These are phyloP conservation scores for Trichoderma sp. DNA, from an alignment of 2,329 filamentous ascomycete genomes.

Conservation along the genomic window DNA sequence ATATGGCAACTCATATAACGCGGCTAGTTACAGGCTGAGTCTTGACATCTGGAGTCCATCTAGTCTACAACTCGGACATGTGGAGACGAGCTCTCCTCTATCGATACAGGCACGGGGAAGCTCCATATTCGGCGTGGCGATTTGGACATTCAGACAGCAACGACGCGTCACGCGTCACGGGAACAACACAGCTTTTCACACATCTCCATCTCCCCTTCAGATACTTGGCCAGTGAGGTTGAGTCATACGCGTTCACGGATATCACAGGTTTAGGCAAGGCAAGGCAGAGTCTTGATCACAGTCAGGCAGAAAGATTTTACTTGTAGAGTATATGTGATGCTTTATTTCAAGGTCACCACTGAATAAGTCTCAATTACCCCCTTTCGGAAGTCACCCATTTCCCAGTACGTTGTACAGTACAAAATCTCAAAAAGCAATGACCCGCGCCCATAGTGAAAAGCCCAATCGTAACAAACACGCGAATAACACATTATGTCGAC, in stretches of 20 bases:
- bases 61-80: neutral
- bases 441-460: conserved; percentile 46
- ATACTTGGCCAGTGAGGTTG: neutral
- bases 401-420: conserved; percentile 40
- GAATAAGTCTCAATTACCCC: conserved; percentile 36
- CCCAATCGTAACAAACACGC: conserved; percentile 42
- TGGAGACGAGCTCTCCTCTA: neutral
- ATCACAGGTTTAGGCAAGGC: neutral
- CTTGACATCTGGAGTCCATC: neutral
- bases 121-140: neutral
- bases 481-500: conserved; percentile 26
- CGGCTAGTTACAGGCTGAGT: neutral
- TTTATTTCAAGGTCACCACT: conserved; percentile 20
- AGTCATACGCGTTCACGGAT: neutral
- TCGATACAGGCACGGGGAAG: neutral
- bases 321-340: conserved; percentile 12
- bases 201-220: neutral
- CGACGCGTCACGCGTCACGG: conserved; percentile 16
- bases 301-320: neutral
- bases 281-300: neutral
- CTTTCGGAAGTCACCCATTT: conserved; percentile 39
- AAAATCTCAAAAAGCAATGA: conserved; percentile 43
- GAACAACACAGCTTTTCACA: neutral
- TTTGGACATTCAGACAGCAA: neutral
- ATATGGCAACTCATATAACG: neutral